phyloP scores from a whole-genome alignment of 805 yeast genomes.

The Cyberlindnera saturnus region DNA sequence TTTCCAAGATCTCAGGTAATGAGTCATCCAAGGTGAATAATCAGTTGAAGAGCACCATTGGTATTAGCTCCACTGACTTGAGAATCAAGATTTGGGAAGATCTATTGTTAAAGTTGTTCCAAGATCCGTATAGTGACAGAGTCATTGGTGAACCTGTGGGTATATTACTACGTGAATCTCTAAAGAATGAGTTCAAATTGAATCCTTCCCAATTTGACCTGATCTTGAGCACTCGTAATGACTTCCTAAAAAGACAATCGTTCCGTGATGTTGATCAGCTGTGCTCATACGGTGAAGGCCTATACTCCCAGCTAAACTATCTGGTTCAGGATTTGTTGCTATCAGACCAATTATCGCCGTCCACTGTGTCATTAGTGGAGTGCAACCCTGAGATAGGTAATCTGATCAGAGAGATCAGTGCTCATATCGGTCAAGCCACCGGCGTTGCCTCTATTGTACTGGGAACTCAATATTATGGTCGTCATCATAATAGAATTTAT shows the following conservation, averaged over 20 bases:
- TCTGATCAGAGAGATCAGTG: constrained; percentile 52
- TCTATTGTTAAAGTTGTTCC: constrained; percentile 41
- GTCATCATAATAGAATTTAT: constrained; percentile 34
- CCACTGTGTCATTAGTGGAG: constrained; percentile 43
- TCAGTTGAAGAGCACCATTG: constrained; percentile 12
- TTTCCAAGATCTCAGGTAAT: constrained; percentile 36
- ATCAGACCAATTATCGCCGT: constrained; percentile 54
- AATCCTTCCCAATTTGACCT: constrained; percentile 52
- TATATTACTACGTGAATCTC: constrained; percentile 47
- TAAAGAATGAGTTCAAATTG: constrained; percentile 42
- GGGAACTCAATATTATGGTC: constrained; percentile 54
- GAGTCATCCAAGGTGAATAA: constrained; percentile 28
- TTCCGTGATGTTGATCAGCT: constrained; percentile 48
- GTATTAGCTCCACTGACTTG: constrained; percentile 28
- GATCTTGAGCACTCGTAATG: constrained; percentile 51
- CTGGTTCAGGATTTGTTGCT: constrained; percentile 52
- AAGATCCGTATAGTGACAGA: constrained; percentile 27
- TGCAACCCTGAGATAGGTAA: constrained; percentile 37
- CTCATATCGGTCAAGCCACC: constrained; percentile 80
- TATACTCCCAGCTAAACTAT: constrained; percentile 68
- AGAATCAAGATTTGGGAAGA: constrained; percentile 76
- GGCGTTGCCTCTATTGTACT: constrained; percentile 61
- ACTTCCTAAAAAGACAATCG: constrained; percentile 41
- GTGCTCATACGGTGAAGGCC: constrained; percentile 77
- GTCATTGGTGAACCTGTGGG: constrained; percentile 60